Evolutionary conservation across 1,139 yeast genomes (phyloP), one percentile per base, ranked within the genome.

Genomic region (Debaryomyces robertsiae): DNA sequence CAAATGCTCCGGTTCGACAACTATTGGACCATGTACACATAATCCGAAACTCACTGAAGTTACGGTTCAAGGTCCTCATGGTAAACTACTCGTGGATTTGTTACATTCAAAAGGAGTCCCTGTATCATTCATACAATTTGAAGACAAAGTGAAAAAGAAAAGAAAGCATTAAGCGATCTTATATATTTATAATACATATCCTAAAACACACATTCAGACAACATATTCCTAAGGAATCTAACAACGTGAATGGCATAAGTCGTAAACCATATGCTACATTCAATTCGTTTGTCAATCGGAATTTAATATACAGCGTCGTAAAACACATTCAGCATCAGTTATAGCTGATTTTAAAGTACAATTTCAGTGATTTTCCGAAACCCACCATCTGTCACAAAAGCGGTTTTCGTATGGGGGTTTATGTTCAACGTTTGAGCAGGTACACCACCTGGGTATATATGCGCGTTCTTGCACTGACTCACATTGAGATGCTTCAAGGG

Each of bases 11-110:
- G 96, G 96, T 0, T 86, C 97, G 0, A 77, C 95, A 0, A 82
- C 96, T 0, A 77, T 88, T 11, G 80, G 79, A 1, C 79, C 73
- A 29, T 68, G 75, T 31, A 69, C 73, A 10, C 77, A 75, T 30
- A 74, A 77, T 38, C 83, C 86, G 2, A 79, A 76, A 18, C 56
- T 75, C 6, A 63, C 70, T 19, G 95, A 87, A 51, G 90, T 91
- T 1, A 74, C 81, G 37, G 95, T 93, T 2, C 98, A 93, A 62
- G 98, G 98, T 0, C 88, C 94, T 2, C 98, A 93, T 57, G 82
- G 84, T 11, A 75, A 77, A 38, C 62, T 77, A 1, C 79, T 87
- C 10, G 67, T 73, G 14, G 82, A 81, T 3, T 59, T 83, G 28
- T 66, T 91, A 44, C 75, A 74, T 24, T 65, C 61, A n/a, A 75